phyloP scores from a whole-genome alignment of 495 filamentous ascomycete genomes.

The Trichoderma erinaceum region DNA sequence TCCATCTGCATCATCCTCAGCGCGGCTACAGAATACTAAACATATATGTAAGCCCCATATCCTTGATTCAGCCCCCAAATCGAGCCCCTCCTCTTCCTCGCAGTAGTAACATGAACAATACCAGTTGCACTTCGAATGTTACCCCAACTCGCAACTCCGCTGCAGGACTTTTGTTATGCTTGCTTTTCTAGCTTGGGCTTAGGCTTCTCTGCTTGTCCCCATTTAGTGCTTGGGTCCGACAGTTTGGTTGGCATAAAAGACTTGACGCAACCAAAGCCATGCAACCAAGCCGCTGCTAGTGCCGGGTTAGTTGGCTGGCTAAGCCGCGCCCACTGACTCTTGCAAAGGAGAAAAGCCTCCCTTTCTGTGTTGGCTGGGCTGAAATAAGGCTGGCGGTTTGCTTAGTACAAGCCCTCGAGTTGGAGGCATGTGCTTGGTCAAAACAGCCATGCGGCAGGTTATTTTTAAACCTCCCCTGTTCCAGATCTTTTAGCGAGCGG shows the following conservation, averaged over 20 bases:
- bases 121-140: too few relatives aligned
- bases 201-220: not conserved
- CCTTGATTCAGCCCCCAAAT: too few relatives aligned
- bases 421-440: constrained; percentile 4
- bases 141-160: not conserved
- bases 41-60: too few relatives aligned
- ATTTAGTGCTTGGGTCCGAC: not conserved
- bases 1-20: too few relatives aligned
- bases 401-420: not conserved
- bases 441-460: not conserved
- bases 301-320: not conserved
- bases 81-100: not conserved
- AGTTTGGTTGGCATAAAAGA: not conserved
- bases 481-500: not conserved
- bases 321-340: not conserved
- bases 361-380: not conserved
- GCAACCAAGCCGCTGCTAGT: not conserved
- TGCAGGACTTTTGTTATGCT: not conserved
- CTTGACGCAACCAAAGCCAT: not conserved
- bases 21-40: not conserved
- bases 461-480: constrained; percentile 11
- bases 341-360: not conserved
- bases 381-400: not conserved
- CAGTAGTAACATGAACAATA: not conserved
- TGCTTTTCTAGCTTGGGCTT: not conserved